Evolutionary conservation across 2,329 filamentous ascomycete genomes (phyloP).

Genomic region (Chrysosporium queenslandicum): DNA sequence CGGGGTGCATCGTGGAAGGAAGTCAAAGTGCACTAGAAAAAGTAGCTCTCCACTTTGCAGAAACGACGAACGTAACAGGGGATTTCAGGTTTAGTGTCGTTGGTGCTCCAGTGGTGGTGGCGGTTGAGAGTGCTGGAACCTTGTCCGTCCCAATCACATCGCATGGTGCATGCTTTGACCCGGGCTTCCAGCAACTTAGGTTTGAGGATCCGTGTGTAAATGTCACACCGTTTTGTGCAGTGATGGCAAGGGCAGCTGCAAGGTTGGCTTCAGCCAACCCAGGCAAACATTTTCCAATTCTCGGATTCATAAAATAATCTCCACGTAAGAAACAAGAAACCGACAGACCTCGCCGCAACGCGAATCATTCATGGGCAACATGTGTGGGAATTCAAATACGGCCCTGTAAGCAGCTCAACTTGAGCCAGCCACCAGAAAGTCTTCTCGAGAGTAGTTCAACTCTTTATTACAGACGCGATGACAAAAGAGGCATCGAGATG

Average conservation of each 20-base stretch:
- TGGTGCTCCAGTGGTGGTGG: conserved; percentile 6
- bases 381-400: background rate
- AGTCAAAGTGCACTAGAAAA: conserved; percentile 11
- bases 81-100: conserved; percentile 2
- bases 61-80: conserved; percentile 9
- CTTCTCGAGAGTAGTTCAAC: background rate
- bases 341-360: background rate
- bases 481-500: conserved; percentile 7
- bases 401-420: background rate
- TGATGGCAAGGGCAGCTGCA: conserved; percentile 8
- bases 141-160: conserved; percentile 11
- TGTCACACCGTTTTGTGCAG: conserved; percentile 12
- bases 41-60: conserved; percentile 10
- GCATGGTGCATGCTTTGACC: conserved; percentile 9
- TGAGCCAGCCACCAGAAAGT: conserved; percentile 4
- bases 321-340: background rate
- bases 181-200: background rate
- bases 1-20: conserved; percentile 11
- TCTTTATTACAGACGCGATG: background rate
- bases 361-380: background rate
- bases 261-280: background rate
- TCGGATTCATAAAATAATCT: background rate
- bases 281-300: background rate
- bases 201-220: conserved; percentile 4
- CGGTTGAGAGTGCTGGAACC: conserved; percentile 6